Evolutionary conservation across 805 yeast species (phyloP), one percentile per base, ranked within the genome.

Genomic region (Pichia insulana): DNA sequence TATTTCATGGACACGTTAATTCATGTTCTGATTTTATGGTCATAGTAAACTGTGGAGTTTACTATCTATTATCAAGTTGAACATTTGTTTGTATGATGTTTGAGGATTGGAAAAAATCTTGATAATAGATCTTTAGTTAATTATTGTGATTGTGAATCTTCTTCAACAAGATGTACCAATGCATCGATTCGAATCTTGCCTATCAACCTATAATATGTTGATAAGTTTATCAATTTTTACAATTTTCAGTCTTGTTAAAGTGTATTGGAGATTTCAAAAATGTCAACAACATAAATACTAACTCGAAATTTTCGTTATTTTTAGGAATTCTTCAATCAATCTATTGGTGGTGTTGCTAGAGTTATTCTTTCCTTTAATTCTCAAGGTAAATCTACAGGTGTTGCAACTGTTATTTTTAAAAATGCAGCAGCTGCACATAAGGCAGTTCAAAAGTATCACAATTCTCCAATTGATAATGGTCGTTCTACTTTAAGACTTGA

Each of bases 401-500:
- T 80, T 68, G 96, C 95, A 49, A 87, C 92, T 44, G 76, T 92
- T 56, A 71, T 80, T 45, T 92, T 92, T 71, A 77, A 69, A 58
- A 70, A 71, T 45, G 62, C 75, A 40, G 79, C 80, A 46, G 72
- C 73, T 61, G 97, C 97, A 40, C 67, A 74, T 48, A 71, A 68
- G 56, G 95, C 96, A 39, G 84, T 84, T 56, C 76, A 78, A 57
- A 80, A 80, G 57, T 90, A 82, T 70, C 84, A 90, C 64, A 90
- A 92, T 58, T 90, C 95, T 36, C 89, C 96, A 57, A 84, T 92
- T 55, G 98, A 92, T 60, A 80, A 80, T 42, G 97, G 97, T 47
- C 73, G 79, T 47, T 63, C 76, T 51, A 82, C 72, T 62, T 75
- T 92, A 71, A 83, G 74, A 64, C 67, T 76, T 41, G 96, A 88